phyloP scores from a whole-genome alignment of 495 filamentous ascomycete species.

The Aspergillus egyptiacus region DNA sequence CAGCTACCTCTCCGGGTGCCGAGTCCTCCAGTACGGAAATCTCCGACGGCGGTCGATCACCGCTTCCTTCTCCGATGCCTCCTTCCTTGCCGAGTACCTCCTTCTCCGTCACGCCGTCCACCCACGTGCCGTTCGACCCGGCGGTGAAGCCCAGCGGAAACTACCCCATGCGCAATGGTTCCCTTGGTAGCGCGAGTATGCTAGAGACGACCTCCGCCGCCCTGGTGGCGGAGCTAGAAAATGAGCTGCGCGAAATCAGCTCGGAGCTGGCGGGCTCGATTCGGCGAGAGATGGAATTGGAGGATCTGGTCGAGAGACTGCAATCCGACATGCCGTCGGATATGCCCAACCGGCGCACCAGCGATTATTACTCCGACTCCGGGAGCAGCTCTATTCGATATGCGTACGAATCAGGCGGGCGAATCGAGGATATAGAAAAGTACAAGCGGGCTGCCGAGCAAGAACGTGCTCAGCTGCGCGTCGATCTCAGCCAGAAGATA shows the following conservation, averaged over 20 bases:
- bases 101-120: conserved; percentile 30
- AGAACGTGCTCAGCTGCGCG: conserved; percentile 79
- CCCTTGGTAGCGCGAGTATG: conserved; percentile 34
- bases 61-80: conserved; percentile 52
- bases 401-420: conserved; percentile 55
- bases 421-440: conserved; percentile 77
- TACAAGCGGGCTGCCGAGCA: conserved; percentile 80
- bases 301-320: conserved; percentile 84
- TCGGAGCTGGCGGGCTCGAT: conserved; percentile 89
- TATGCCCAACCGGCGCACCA: conserved; percentile 63
- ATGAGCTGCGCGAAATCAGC: conserved; percentile 88
- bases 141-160: conserved; percentile 36
- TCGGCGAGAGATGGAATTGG: conserved; percentile 90
- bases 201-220: conserved; percentile 48
- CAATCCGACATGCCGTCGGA: conserved; percentile 60
- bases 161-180: conserved; percentile 29
- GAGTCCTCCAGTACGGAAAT: conserved; percentile 60
- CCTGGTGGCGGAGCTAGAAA: conserved; percentile 68
- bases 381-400: conserved; percentile 81
- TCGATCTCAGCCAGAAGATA: conserved; percentile 74
- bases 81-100: conserved; percentile 38
- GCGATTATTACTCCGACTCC: conserved; percentile 97
- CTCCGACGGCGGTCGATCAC: conserved; percentile 56
- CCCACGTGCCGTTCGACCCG: conserved; percentile 36
- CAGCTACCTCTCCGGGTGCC: conserved; percentile 47